phyloP scores from a whole-genome alignment of 192 early-diverging fungal genomes.

The Linderina pennispora region DNA sequence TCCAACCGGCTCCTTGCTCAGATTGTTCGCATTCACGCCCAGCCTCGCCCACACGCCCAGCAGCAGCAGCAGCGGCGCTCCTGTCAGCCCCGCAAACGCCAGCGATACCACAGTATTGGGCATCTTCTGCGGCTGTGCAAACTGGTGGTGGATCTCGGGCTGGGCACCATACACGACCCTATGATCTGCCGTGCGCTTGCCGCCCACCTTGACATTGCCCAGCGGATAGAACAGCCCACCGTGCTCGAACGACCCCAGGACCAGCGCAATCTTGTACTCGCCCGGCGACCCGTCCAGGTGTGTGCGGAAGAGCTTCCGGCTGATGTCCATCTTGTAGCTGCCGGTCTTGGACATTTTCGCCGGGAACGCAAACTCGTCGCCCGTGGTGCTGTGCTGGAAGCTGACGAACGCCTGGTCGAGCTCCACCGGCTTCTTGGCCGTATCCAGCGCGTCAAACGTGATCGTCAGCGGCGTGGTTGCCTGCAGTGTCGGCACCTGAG shows the following conservation, averaged over 20 bases:
- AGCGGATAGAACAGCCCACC: conserved; percentile 29
- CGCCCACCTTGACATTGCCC: conserved; percentile 19
- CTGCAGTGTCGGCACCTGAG: conserved; percentile 13
- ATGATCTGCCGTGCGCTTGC: neutral
- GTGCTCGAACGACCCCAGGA: conserved; percentile 28
- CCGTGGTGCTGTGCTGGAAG: conserved; percentile 19
- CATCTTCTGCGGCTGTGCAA: conserved; percentile 39
- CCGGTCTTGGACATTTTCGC: conserved; percentile 17
- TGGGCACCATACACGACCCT: conserved; percentile 11
- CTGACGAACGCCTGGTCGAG: conserved; percentile 41
- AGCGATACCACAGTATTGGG: conserved; percentile 27
- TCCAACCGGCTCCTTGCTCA: conserved; percentile 17
- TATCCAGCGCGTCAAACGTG: conserved; percentile 9
- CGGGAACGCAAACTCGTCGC: conserved; percentile 17
- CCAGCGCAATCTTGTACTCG: conserved; percentile 22
- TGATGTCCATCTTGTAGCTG: conserved; percentile 19
- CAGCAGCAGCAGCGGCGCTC: conserved; percentile 20
- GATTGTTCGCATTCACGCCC: conserved; percentile 24
- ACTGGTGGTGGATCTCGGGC: conserved; percentile 35
- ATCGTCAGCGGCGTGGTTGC: conserved; percentile 27
- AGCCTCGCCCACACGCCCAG: conserved; percentile 22
- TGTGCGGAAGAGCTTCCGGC: conserved; percentile 29
- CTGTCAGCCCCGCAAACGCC: conserved; percentile 15
- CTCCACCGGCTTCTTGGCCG: conserved; percentile 1
- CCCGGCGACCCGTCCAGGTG: conserved; percentile 18